These are phyloP conservation scores for Boletus reticuloceps DNA, from an alignment of 768 basidiomycete genomes.

Conservation along the genomic window DNA sequence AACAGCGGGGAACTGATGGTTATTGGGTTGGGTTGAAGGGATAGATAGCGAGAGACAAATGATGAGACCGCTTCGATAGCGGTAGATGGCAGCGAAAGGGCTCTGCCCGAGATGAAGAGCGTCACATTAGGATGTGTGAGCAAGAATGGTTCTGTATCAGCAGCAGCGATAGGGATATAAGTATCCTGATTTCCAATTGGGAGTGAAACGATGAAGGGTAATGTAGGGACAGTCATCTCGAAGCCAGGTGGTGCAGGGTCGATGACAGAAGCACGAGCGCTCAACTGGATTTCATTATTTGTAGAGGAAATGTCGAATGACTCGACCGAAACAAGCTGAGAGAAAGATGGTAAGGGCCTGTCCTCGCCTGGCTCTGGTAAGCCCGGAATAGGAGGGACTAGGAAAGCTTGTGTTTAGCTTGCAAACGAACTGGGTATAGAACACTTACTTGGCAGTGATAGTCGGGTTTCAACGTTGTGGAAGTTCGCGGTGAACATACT, in stretches of 20 bases:
- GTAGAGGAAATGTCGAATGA: slow-evolving; percentile 48
- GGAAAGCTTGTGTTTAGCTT: slow-evolving; percentile 6
- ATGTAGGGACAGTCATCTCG: slow-evolving; percentile 47
- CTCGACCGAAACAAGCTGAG: slow-evolving; percentile 58
- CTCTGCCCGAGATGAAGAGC: slow-evolving; percentile 50
- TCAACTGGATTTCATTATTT: slow-evolving; percentile 37
- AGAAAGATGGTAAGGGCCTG: slow-evolving; percentile 51
- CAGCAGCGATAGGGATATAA: slow-evolving; percentile 49
- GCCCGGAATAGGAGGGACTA: slow-evolving; percentile 66
- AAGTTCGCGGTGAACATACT: slow-evolving; percentile 37
- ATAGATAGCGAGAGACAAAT: slow-evolving; percentile 65
- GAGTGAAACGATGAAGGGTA: slow-evolving; percentile 64
- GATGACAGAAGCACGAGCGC: slow-evolving; percentile 54
- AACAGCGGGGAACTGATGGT: slow-evolving; percentile 55
- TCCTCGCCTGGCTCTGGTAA: slow-evolving; percentile 57
- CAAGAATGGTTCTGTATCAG: slow-evolving; percentile 52
- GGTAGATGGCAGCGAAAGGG: slow-evolving; percentile 52
- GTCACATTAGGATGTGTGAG: slow-evolving; percentile 71
- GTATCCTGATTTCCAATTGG: slow-evolving; percentile 28
- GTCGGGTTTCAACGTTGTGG: slow-evolving; percentile 41
- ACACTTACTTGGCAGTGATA: slow-evolving; percentile 55
- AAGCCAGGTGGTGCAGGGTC: slow-evolving; percentile 55
- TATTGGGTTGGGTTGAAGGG: slow-evolving; percentile 54
- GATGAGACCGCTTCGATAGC: slow-evolving; percentile 45
- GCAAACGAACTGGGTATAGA: neutral